phyloP scores from a whole-genome alignment of 1,284 basidiomycete species.

The Cerioporus squamosus region DNA sequence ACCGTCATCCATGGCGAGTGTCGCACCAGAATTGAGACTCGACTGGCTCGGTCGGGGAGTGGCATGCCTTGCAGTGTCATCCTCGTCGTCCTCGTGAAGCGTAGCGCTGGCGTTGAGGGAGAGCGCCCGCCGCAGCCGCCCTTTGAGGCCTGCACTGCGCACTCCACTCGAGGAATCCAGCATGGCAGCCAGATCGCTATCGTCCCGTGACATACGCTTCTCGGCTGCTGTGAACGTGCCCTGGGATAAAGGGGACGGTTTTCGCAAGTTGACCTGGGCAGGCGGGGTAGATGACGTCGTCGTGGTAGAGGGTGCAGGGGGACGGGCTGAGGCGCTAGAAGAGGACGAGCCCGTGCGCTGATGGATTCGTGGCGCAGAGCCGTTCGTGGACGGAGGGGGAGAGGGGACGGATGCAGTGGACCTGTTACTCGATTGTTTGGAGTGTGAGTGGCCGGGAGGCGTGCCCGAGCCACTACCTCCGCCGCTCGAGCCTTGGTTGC shows the following conservation, averaged over 20 bases:
- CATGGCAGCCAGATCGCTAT: slow-evolving; percentile 68
- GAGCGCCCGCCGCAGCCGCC: slow-evolving; percentile 74
- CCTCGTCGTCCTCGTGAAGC: slow-evolving; percentile 63
- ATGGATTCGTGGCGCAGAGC: slow-evolving; percentile 42
- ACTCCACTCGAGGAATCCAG: slow-evolving; percentile 49
- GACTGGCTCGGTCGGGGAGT: slow-evolving; percentile 21
- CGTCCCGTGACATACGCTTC: slow-evolving; percentile 79
- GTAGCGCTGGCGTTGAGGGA: slow-evolving; percentile 65
- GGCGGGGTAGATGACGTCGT: slow-evolving; percentile 42
- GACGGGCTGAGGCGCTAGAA: slow-evolving; percentile 39
- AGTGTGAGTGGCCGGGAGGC: slow-evolving; percentile 27
- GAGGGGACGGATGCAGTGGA: slow-evolving; percentile 30
- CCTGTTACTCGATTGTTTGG: slow-evolving; percentile 34
- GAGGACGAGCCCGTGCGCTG: slow-evolving; percentile 51
- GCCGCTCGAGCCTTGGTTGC: slow-evolving; percentile 40
- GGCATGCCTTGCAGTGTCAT: slow-evolving; percentile 39
- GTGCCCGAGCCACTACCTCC: slow-evolving; percentile 22
- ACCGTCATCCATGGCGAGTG: slow-evolving; percentile 35
- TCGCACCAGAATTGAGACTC: slow-evolving; percentile 31
- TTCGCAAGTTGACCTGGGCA: slow-evolving; percentile 49
- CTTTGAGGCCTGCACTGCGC: slow-evolving; percentile 73
- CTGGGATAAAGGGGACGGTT: slow-evolving; percentile 79
- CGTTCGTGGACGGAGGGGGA: slow-evolving; percentile 29
- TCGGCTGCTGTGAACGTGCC: slow-evolving; percentile 67
- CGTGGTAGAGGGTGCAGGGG: slow-evolving; percentile 27